Evolutionary conservation across 1,139 yeast species (phyloP).

Genomic region (Suhomyces bokatorum): DNA sequence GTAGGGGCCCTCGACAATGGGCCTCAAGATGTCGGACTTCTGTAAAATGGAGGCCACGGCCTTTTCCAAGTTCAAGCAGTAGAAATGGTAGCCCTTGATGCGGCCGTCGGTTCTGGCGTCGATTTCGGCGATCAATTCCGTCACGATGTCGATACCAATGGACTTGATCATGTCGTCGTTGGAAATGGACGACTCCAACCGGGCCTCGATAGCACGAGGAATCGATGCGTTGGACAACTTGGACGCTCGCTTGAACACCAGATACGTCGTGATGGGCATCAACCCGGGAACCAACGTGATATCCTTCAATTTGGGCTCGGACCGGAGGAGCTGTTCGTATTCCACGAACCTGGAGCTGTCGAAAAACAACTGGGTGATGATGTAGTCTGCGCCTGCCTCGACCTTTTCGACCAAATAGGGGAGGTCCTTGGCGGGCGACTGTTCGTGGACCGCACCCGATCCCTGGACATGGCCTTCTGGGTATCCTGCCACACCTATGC

Average conservation of each 20-base stretch:
- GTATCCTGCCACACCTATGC: conserved; percentile 91
- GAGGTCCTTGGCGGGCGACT: conserved; percentile 63
- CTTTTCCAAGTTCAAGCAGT: conserved; percentile 85
- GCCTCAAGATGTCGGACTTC: conserved; percentile 50
- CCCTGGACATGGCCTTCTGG: conserved; percentile 97
- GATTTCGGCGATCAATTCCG: conserved; percentile 61
- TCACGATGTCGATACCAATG: conserved; percentile 74
- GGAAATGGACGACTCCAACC: conserved; percentile 56
- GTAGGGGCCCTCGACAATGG: conserved; percentile 22
- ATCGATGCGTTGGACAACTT: conserved; percentile 87
- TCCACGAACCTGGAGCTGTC: conserved; percentile 43
- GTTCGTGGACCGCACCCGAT: conserved; percentile 54
- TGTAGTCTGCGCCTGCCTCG: conserved; percentile 50
- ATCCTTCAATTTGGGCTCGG: conserved; percentile 37
- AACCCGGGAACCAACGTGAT: conserved; percentile 83
- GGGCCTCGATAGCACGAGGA: conserved; percentile 47
- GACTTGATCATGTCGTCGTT: conserved; percentile 87
- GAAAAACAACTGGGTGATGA: conserved; percentile 47
- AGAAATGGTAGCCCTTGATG: conserved; percentile 83
- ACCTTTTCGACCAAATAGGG: conserved; percentile 62
- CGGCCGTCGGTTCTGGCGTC: conserved; percentile 53
- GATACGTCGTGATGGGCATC: conserved; percentile 94
- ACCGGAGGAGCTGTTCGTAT: conserved; percentile 36
- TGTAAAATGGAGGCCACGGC: conserved; percentile 85
- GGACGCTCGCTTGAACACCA: conserved; percentile 83